These are phyloP conservation scores for Aquilaria malaccensis DNA, from an alignment of 345 rosid genomes.

Conservation along the genomic window DNA sequence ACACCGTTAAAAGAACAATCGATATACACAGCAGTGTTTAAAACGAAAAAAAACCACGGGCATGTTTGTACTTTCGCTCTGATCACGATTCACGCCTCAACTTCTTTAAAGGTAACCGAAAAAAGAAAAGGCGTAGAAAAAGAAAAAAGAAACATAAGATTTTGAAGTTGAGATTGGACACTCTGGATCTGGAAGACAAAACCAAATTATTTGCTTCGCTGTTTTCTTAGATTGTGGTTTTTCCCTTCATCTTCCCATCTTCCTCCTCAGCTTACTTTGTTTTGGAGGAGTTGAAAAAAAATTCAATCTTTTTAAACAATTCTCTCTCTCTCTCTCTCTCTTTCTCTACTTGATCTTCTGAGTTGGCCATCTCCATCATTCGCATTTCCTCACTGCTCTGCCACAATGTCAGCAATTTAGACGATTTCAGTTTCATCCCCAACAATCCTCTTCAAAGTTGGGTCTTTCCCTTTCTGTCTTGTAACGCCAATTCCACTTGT, in stretches of 20 bases:
- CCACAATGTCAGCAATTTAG: slow-evolving; percentile 33
- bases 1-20: no score
- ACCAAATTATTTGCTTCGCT: slow-evolving; percentile 21
- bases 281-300: slow-evolving; percentile 1
- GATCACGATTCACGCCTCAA: slow-evolving; percentile 10
- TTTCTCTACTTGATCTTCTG: background rate
- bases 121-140: slow-evolving; percentile 4
- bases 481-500: background rate
- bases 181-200: slow-evolving; percentile 29
- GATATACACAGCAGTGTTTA: background rate
- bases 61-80: slow-evolving; percentile 27
- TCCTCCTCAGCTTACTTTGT: background rate
- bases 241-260: slow-evolving; percentile 3
- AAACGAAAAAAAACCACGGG: slow-evolving; percentile 15
- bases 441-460: slow-evolving; percentile 4
- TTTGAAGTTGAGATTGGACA: slow-evolving; percentile 25
- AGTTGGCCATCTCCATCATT: background rate
- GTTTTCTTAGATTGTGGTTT: background rate
- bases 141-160: slow-evolving; percentile 9
- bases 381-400: slow-evolving; percentile 8
- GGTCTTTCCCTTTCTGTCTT: slow-evolving; percentile 16
- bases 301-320: background rate
- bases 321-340: background rate
- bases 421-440: background rate
- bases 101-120: background rate